Evolutionary conservation across 352 stramenopile species (phyloP).

Genomic region (Phytophthora sansomeana): DNA sequence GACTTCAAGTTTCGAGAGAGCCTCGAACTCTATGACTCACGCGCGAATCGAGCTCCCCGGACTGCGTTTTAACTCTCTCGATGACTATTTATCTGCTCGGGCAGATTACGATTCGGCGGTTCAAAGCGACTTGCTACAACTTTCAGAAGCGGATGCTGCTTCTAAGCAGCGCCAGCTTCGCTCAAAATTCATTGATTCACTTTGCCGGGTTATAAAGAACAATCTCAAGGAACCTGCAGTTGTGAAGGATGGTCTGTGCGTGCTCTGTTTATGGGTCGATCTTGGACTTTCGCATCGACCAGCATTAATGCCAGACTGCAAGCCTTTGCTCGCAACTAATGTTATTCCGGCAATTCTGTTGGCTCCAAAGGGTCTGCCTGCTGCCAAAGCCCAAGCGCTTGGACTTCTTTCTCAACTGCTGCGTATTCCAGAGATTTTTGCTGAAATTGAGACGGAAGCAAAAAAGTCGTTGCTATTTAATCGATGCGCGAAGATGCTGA

Average conservation of each 20-base stretch:
- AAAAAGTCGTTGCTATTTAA: conserved; percentile 78
- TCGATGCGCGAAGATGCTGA: conserved; percentile 72
- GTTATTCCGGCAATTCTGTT: conserved; percentile 62
- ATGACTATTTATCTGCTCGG: conserved; percentile 53
- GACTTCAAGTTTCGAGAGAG: conserved; percentile 8
- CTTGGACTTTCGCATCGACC: conserved; percentile 35
- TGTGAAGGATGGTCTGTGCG: conserved; percentile 48
- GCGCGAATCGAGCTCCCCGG: conserved; percentile 47
- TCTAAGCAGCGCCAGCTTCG: conserved; percentile 47
- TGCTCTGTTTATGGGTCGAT: conserved; percentile 60
- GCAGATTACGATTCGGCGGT: conserved; percentile 24
- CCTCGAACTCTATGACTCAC: conserved; percentile 36
- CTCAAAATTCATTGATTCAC: conserved; percentile 48
- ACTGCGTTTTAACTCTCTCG: conserved; percentile 52
- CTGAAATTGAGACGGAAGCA: conserved; percentile 45
- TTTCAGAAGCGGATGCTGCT: conserved; percentile 32
- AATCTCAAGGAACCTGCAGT: conserved; percentile 52
- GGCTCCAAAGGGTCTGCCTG: conserved; percentile 43
- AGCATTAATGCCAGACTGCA: conserved; percentile 46
- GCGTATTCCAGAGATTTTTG: conserved; percentile 50
- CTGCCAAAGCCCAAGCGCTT: conserved; percentile 50
- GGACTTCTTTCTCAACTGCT: conserved; percentile 51
- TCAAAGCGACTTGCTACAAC: conserved; percentile 30
- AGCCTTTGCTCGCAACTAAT: conserved; percentile 52
- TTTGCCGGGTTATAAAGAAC: conserved; percentile 65